A percentile compares a stretch with the other conserved stretches of the same genome.
These are phyloP conservation scores for Favolaschia claudopus DNA, from an alignment of 768 basidiomycete genomes.

Conservation along the genomic window DNA sequence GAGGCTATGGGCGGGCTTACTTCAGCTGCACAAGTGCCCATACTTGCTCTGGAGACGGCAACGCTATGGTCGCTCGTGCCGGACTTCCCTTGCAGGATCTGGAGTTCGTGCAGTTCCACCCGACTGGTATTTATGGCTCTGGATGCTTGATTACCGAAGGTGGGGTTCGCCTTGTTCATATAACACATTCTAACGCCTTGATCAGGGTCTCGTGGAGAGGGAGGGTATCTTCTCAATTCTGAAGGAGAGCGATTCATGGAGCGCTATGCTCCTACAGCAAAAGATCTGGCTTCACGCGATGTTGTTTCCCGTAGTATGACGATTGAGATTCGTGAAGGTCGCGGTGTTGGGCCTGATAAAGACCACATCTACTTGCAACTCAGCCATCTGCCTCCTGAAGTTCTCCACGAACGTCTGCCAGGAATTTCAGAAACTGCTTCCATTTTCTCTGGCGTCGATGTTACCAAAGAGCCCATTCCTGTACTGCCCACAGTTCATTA, in stretches of 20 bases:
- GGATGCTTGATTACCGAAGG: slow-evolving; percentile 99
- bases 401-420: slow-evolving; percentile 95
- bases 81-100: slow-evolving; percentile 96
- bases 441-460: slow-evolving; percentile 98
- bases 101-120: slow-evolving; percentile 99
- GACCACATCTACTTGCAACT: slow-evolving; percentile 97
- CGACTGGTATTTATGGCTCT: slow-evolving; percentile 99
- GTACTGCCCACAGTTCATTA: slow-evolving; percentile 99
- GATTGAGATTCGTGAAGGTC: slow-evolving; percentile 97
- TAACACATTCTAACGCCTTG: neutral
- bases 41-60: slow-evolving; percentile 98
- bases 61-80: slow-evolving; percentile 97
- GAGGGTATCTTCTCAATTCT: slow-evolving; percentile 97
- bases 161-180: slow-evolving; percentile 37
- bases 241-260: slow-evolving; percentile 99
- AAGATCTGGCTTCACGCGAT: slow-evolving; percentile 99
- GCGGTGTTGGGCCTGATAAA: slow-evolving; percentile 98
- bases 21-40: slow-evolving; percentile 99
- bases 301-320: slow-evolving; percentile 99
- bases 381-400: slow-evolving; percentile 94
- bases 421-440: slow-evolving; percentile 99
- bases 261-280: slow-evolving; percentile 98
- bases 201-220: slow-evolving; percentile 97
- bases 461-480: slow-evolving; percentile 99
- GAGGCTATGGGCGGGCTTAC: slow-evolving; percentile 97